These are phyloP conservation scores for Pythium diclinum DNA, from an alignment of 352 stramenopile species.

Conservation along the genomic window DNA sequence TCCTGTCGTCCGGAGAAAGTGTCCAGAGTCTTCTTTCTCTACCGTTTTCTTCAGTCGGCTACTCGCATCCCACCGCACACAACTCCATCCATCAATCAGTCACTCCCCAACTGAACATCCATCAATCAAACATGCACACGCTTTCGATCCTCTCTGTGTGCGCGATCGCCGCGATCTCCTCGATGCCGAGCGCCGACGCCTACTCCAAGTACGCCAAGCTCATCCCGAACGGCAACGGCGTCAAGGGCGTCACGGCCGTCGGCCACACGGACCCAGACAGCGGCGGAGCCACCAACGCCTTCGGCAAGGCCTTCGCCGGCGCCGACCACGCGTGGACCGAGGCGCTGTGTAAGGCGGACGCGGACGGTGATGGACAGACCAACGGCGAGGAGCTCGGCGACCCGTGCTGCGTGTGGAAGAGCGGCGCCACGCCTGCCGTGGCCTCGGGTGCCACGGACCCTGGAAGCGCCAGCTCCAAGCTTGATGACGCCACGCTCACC, in stretches of 20 bases:
- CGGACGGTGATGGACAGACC: conserved; percentile 47
- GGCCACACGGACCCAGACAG: conserved; percentile 21
- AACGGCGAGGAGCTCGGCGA: conserved; percentile 66
- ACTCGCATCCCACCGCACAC: background rate
- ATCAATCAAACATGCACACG: conserved; percentile 9
- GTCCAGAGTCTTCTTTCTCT: background rate
- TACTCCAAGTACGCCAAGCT: conserved; percentile 26
- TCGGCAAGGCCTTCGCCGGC: conserved; percentile 35
- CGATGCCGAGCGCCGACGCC: background rate
- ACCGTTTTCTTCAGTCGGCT: background rate
- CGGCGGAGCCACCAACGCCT: conserved; percentile 26
- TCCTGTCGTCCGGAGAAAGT: conserved; percentile 5
- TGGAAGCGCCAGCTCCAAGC: conserved; percentile 22
- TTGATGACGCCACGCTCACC: conserved; percentile 20
- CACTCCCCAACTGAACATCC: background rate
- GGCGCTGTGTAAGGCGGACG: conserved; percentile 44
- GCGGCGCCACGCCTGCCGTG: conserved; percentile 16
- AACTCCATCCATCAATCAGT: conserved; percentile 1
- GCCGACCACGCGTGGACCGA: conserved; percentile 27
- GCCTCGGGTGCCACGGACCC: conserved; percentile 22
- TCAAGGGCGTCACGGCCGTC: conserved; percentile 20
- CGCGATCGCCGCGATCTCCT: conserved; percentile 10
- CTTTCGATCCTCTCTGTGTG: conserved; percentile 14
- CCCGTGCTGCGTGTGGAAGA: conserved; percentile 43
- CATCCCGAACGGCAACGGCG: conserved; percentile 26